Evolutionary conservation across 257 asterid genomes (phyloP), one percentile per base, ranked within the genome.

Genomic region (Gentiana macrophylla): DNA sequence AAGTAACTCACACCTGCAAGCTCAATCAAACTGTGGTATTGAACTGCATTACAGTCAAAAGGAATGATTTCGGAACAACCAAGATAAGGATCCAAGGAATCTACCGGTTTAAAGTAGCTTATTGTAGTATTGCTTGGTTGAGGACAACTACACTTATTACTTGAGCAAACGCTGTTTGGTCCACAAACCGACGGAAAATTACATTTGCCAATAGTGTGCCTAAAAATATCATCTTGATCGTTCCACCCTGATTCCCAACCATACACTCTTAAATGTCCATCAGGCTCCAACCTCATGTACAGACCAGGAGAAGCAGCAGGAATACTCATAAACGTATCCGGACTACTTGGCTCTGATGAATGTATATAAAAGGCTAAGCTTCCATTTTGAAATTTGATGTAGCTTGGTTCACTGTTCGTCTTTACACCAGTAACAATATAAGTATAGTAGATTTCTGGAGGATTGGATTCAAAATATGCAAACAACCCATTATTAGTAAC

Each of bases 131-230:
- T 41, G 1, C 50, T 60, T 41, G 76, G 60, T 60, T 45, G 50
- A 8, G 82, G 82, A 24, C 86, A 76, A 37, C 72, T 65, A 37
- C 86, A 76, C 47, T 70, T 71, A 56, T 78, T 62, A 35, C 53
- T 63, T 2, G 71, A 62, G 69, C 81, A 80, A 59, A 80, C 60
- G 12, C 81, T 74, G 37, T 67, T 54, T 6, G 12, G 33, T 4
- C 86, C 86, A 60, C 83, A 80, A 15, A 56, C 72, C 78, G 62
- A 44, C 1, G 87, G 84, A n/a, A 75, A 72, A 37, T 32, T 8
- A 33, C 84, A 75, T 37, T 6, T 69, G 2, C 71, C 76, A 2
- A 58, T 0, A 51, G 2, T 38, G 47, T 70, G 73, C 47, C 65
- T 62, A 52, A 3, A 32, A 34, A 72, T 45, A 53, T 61, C 71